A percentile compares a stretch with the other conserved stretches of the same genome.
Conservation (phyloP, 768 basidiomycete species). For the Boletus subparvulus region DNA sequence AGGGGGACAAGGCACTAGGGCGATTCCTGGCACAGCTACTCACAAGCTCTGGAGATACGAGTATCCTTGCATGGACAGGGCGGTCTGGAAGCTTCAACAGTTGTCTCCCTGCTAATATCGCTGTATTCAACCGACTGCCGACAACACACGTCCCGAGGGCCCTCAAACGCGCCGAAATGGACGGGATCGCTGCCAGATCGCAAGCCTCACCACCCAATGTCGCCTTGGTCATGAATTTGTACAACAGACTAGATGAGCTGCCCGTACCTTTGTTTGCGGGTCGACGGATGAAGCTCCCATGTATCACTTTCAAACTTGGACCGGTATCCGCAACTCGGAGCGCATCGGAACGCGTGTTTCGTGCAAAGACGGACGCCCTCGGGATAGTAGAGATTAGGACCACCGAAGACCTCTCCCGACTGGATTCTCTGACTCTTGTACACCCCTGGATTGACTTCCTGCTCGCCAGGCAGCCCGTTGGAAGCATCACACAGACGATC, state of each 20-base stretch:
- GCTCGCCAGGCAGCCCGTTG: background rate
- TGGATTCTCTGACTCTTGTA: background rate
- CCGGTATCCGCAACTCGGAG: background rate
- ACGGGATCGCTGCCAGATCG: too few relatives aligned
- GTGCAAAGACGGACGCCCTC: background rate
- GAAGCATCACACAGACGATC: background rate
- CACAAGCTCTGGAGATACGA: too few relatives aligned
- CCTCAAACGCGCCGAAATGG: too few relatives aligned
- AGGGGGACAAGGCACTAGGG: too few relatives aligned
- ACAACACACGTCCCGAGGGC: too few relatives aligned
- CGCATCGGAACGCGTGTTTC: background rate
- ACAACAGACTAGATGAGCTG: background rate
- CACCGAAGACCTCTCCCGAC: background rate
- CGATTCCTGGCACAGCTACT: too few relatives aligned
- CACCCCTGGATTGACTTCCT: background rate
- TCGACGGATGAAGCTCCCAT: slow-evolving; percentile 4
- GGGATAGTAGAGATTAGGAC: background rate
- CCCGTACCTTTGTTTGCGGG: background rate
- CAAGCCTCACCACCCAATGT: background rate
- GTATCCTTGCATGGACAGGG: too few relatives aligned
- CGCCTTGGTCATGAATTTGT: background rate
- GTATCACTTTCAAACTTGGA: slow-evolving; percentile 8
- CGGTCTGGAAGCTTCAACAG: too few relatives aligned
- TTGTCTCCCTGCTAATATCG: too few relatives aligned
- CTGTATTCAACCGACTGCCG: too few relatives aligned